Conservation (phyloP, 352 stramenopile genomes). For the Blastocystis sp. region DNA sequence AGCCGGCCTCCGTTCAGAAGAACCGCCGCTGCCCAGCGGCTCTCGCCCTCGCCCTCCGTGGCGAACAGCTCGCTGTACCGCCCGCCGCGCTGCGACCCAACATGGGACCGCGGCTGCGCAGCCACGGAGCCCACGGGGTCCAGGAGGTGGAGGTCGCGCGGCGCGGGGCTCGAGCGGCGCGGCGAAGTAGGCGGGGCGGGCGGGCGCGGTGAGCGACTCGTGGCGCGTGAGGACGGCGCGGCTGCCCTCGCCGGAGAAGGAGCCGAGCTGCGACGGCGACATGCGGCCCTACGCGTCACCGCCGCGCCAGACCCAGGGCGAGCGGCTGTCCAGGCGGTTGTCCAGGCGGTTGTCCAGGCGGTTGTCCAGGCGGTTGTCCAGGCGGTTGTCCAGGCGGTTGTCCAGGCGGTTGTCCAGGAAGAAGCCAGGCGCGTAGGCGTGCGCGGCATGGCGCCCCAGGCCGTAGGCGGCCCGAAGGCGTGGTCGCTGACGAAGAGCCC, state of each 20-base stretch:
- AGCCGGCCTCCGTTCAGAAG: constrained; percentile 8
- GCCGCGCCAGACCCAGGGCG: neutral
- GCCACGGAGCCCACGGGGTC: constrained; percentile 2
- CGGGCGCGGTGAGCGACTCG: neutral
- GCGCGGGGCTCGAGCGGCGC: neutral
- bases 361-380: neutral
- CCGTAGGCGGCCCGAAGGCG: too few relatives aligned
- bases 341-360: neutral
- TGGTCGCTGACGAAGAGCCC: too few relatives aligned
- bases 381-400: neutral
- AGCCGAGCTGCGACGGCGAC: neutral
- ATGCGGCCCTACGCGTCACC: neutral
- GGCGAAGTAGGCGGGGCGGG: neutral
- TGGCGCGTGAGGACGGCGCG: neutral
- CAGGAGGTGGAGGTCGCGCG: neutral
- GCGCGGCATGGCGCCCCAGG: too few relatives aligned
- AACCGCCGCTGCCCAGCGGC: neutral
- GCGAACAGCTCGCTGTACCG: constrained; percentile 6
- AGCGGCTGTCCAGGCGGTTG: neutral
- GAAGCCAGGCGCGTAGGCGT: neutral
- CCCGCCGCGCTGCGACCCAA: neutral
- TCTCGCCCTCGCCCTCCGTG: neutral
- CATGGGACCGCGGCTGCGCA: neutral
- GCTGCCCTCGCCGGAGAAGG: neutral
- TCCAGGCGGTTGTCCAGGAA: neutral